Evolutionary conservation across 306 rosid species (phyloP).

Genomic region (Oemleria cerasiformis): DNA sequence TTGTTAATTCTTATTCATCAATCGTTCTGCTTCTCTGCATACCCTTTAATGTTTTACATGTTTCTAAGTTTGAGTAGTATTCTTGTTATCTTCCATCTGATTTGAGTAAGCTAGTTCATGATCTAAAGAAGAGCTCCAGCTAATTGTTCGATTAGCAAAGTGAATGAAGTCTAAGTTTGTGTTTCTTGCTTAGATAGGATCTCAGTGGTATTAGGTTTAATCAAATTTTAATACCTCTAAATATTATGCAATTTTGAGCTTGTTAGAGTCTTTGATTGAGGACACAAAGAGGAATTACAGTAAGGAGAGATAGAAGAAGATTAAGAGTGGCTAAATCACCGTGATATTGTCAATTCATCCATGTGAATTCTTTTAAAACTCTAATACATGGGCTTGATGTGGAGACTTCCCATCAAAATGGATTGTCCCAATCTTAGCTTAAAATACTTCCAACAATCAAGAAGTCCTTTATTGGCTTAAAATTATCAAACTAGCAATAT

Average conservation of each 20-base stretch:
- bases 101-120: neutral
- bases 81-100: neutral
- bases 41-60: neutral
- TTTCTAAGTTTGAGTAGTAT: slow-evolving; percentile 1
- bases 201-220: neutral
- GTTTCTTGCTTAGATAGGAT: too few relatives aligned
- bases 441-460: neutral
- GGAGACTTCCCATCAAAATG: neutral
- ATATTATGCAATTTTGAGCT: neutral
- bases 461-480: neutral
- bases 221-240: neutral
- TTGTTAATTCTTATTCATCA: neutral
- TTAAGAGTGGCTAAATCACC: neutral
- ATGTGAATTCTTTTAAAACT: neutral
- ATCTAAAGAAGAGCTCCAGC: neutral
- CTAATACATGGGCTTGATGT: too few relatives aligned
- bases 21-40: neutral
- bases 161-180: too few relatives aligned
- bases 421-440: neutral
- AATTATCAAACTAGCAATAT: too few relatives aligned
- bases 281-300: neutral
- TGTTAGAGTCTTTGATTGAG: neutral
- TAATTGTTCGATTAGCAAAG: too few relatives aligned
- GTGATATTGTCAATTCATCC: neutral
- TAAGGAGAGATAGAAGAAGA: neutral